Evolutionary conservation across 371 early-diverging fungal genomes (phyloP).

Genomic region (Mortierella sp.): DNA sequence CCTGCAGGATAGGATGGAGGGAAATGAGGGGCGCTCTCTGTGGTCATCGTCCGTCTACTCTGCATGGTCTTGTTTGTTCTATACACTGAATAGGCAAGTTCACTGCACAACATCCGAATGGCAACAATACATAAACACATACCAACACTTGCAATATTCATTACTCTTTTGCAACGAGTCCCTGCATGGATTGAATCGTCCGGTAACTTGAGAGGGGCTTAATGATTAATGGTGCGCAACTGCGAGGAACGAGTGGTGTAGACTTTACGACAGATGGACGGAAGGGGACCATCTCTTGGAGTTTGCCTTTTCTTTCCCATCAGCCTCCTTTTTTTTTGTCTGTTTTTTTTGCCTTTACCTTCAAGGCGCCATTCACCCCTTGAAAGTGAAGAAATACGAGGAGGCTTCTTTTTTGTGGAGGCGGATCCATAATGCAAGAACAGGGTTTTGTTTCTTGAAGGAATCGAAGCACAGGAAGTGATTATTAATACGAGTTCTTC

Average conservation of each 20-base stretch:
- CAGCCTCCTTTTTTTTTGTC: background rate
- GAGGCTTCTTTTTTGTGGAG: too few relatives aligned
- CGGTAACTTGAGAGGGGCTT: background rate
- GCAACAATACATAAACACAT: too few relatives aligned
- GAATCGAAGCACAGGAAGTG: too few relatives aligned
- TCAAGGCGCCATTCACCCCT: background rate
- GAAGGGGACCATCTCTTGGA: background rate
- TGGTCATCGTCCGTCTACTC: background rate
- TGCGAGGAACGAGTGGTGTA: background rate
- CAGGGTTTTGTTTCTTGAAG: too few relatives aligned
- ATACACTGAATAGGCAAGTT: background rate
- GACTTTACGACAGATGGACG: background rate
- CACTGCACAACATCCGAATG: too few relatives aligned
- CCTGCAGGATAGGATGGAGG: background rate
- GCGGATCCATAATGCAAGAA: too few relatives aligned
- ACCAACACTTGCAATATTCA: background rate
- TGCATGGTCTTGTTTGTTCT: background rate
- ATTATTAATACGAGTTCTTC: too few relatives aligned
- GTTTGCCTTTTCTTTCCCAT: background rate
- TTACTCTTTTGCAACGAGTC: background rate
- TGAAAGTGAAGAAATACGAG: background rate
- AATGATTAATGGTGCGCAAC: background rate
- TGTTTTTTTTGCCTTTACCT: background rate
- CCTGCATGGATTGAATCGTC: background rate
- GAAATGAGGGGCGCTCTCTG: background rate